phyloP scores from a whole-genome alignment of 2,329 filamentous ascomycete genomes.

The Orbilia brochopaga region DNA sequence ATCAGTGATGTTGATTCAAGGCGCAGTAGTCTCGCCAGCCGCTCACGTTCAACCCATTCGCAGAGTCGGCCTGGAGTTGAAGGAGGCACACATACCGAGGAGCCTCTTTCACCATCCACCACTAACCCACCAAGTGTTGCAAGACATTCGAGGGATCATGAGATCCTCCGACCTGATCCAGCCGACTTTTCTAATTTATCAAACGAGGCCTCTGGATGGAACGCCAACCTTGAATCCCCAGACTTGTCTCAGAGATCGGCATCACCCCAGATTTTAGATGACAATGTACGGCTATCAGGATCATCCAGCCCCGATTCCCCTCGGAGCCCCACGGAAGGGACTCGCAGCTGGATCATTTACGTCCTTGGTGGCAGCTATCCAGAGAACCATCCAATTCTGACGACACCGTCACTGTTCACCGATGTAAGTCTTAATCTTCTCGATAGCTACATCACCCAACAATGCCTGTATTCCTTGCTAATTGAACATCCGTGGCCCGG shows the following conservation, averaged over 20 bases:
- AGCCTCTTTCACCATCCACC: not conserved
- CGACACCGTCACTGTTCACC: conserved; percentile 72
- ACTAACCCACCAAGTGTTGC: not conserved
- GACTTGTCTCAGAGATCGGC: conserved; percentile 17
- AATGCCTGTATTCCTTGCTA: not conserved
- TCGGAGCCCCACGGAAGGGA: conserved; percentile 58
- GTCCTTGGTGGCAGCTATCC: conserved; percentile 73
- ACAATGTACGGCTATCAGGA: conserved; percentile 11
- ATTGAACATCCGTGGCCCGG: not conserved
- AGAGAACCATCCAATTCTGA: conserved; percentile 73
- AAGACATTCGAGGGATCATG: not conserved
- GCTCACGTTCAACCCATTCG: conserved; percentile 1
- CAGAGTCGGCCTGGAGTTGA: not conserved
- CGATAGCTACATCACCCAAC: not conserved
- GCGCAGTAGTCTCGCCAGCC: not conserved
- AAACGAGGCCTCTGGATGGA: conserved; percentile 45
- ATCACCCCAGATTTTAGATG: conserved; percentile 2
- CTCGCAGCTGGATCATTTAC: conserved; percentile 74
- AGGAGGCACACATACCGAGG: conserved; percentile 1
- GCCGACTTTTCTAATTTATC: conserved; percentile 14
- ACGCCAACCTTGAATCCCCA: conserved; percentile 15
- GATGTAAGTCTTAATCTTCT: conserved; percentile 62
- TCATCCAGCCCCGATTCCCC: conserved; percentile 31
- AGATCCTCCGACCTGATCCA: not conserved
- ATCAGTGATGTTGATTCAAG: conserved; percentile 10